Conservation (phyloP, 2,329 filamentous ascomycete species). For the Leptographium flavum region DNA sequence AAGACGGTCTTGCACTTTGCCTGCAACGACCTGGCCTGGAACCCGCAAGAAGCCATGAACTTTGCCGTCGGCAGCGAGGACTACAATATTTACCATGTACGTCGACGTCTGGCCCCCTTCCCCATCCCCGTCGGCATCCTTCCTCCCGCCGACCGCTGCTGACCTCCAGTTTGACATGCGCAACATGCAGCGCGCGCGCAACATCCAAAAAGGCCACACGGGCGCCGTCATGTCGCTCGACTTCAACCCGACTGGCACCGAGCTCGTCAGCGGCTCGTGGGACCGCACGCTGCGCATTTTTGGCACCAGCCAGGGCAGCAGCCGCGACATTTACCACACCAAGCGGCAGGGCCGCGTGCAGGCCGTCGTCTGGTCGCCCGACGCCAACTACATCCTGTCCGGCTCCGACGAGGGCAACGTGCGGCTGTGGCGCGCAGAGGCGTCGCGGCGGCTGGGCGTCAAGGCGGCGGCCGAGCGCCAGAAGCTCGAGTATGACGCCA, state of each 20-base stretch:
- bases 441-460: slow-evolving; percentile 69
- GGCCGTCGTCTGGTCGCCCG: slow-evolving; percentile 42
- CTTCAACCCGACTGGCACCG: slow-evolving; percentile 86
- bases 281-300: slow-evolving; percentile 80
- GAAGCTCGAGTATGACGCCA: slow-evolving; percentile 81
- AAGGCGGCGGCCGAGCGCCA: slow-evolving; percentile 75
- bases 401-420: slow-evolving; percentile 91
- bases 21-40: slow-evolving; percentile 77
- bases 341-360: slow-evolving; percentile 93
- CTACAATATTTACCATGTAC: slow-evolving; percentile 65
- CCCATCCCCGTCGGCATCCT: neutral
- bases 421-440: slow-evolving; percentile 72
- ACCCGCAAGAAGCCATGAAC: slow-evolving; percentile 59
- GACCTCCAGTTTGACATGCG: slow-evolving; percentile 64
- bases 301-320: slow-evolving; percentile 67
- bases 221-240: slow-evolving; percentile 91
- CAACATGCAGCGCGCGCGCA: slow-evolving; percentile 12
- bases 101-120: neutral
- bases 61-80: slow-evolving; percentile 89
- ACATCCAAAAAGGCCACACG: slow-evolving; percentile 14
- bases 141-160: neutral
- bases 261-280: slow-evolving; percentile 80
- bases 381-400: slow-evolving; percentile 77
- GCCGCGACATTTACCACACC: slow-evolving; percentile 89
- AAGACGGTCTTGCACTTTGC: slow-evolving; percentile 72